Percentiles rank a stretch among this genome's conserved stretches.
phyloP scores from a whole-genome alignment of 179 eudicot genomes.

The Drosera spatulata region DNA sequence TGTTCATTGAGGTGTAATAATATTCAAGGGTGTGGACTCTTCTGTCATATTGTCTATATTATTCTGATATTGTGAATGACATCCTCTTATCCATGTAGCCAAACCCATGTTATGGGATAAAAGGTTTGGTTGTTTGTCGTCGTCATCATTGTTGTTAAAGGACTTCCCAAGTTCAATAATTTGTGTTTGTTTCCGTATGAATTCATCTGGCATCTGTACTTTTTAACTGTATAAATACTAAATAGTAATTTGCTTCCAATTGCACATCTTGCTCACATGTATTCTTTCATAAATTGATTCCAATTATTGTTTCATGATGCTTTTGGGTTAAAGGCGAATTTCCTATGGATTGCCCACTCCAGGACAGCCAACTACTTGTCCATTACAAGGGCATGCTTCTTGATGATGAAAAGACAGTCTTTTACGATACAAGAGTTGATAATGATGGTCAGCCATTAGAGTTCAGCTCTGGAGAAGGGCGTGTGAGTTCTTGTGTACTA shows the following conservation, averaged over 20 bases:
- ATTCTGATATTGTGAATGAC: no score
- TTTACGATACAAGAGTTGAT: constrained; percentile 82
- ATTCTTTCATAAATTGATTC: constrained; percentile 1
- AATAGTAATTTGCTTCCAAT: neutral
- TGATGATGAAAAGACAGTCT: constrained; percentile 71
- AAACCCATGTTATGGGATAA: no score
- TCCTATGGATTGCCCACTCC: constrained; percentile 99
- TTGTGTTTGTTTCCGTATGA: no score
- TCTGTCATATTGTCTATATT: no score
- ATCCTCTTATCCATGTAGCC: no score
- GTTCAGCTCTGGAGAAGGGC: constrained; percentile 97
- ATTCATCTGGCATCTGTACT: no score
- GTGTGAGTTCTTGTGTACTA: constrained; percentile 45
- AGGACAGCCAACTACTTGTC: constrained; percentile 78
- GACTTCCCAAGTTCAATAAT: no score
- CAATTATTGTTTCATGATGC: neutral
- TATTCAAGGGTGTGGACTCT: no score
- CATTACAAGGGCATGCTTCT: constrained; percentile 92
- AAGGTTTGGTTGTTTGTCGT: no score
- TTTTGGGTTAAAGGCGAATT: constrained; percentile 65
- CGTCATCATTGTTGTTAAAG: no score
- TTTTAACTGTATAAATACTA: no score
- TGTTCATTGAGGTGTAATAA: no score
- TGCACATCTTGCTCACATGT: neutral
- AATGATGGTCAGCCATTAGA: constrained; percentile 88